Base-by-base conservation (phyloP, 352 stramenopile genomes). In the Plasmopara muralis region DNA sequence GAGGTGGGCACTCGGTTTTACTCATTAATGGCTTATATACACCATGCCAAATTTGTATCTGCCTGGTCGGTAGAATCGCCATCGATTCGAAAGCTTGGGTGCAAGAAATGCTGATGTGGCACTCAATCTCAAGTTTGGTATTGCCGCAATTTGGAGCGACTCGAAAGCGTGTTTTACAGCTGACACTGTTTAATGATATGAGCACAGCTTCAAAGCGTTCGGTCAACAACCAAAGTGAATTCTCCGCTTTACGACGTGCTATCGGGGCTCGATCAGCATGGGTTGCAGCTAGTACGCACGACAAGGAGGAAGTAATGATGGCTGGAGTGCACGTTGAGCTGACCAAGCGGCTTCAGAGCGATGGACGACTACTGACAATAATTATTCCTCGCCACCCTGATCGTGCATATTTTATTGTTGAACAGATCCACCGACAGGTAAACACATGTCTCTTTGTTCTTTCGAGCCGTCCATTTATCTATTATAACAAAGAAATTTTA, bases 61-160 rank as follows among this genome's bases (percentile, higher is more conserved):
- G 38, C 34, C 31, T 35, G 12, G n/a, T 53, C 2, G 12, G 9
- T 48, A 90, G 77, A 79, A 87, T 25, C 44, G 46, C 35, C 39
- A 63, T 31, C 71, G 72, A 9, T 89, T 85, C 47, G 30, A 62
- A 9, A 18, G 34, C n/a, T 58, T 89, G 29, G 81, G 81, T 7
- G 74, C 60, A 13, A 29, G 20, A 39, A 28, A 56, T 15, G 44
- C 72, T 4, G 53, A 67, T 9, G 47, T 62, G 13, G 53, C 70
- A 10, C 60, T 60, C 14, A 87, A 91, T 42, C 62, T 91, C n/a
- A 91, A 91, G 45, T 83, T 91, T 48, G 68, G 78, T 91, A 62
- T 15, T 59, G 55, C n/a, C 6, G 48, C 50, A 2, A 35, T 12
- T 35, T 35, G 6, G 10, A 25, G 20, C 20, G 3, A 25, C 20